Percentiles rank a stretch among this genome's conserved stretches.
Conservation (phyloP, 176 grass and related monocot species). For the Oryza officinalis region DNA sequence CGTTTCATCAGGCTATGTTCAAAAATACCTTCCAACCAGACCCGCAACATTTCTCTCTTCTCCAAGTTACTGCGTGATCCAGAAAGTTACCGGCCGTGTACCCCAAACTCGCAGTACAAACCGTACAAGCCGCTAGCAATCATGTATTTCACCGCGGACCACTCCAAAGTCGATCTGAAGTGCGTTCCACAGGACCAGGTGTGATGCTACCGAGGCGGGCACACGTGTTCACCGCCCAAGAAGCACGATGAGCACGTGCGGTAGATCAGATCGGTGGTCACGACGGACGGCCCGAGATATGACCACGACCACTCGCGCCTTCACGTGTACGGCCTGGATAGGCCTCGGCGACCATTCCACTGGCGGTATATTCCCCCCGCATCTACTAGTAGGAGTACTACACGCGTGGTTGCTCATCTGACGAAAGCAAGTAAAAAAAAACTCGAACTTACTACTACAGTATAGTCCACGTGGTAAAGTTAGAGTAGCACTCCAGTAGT, state of each 20-base stretch:
- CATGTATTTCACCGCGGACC: conserved; percentile 14
- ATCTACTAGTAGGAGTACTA: not conserved
- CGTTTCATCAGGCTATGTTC: no score
- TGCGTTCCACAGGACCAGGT: conserved; percentile 15
- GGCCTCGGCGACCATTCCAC: not conserved
- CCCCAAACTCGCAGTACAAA: not conserved
- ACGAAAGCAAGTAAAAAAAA: no score
- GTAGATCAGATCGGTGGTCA: conserved; percentile 1
- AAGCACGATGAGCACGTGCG: conserved; percentile 56
- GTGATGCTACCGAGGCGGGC: not conserved
- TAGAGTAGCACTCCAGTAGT: no score
- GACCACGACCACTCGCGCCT: not conserved
- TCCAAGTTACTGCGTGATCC: not conserved
- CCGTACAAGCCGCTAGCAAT: not conserved
- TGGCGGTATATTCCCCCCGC: not conserved
- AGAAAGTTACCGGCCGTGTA: not conserved
- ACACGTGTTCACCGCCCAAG: conserved; percentile 14
- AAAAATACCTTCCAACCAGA: no score
- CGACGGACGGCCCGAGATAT: conserved; percentile 5
- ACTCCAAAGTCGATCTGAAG: not conserved
- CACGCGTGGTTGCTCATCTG: not conserved
- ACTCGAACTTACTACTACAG: no score
- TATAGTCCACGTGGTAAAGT: no score
- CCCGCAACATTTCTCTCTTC: no score
- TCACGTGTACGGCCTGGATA: conserved; percentile 33